Evolutionary conservation across 2,329 filamentous ascomycete genomes (phyloP).

Genomic region (Beauveria varroae): DNA sequence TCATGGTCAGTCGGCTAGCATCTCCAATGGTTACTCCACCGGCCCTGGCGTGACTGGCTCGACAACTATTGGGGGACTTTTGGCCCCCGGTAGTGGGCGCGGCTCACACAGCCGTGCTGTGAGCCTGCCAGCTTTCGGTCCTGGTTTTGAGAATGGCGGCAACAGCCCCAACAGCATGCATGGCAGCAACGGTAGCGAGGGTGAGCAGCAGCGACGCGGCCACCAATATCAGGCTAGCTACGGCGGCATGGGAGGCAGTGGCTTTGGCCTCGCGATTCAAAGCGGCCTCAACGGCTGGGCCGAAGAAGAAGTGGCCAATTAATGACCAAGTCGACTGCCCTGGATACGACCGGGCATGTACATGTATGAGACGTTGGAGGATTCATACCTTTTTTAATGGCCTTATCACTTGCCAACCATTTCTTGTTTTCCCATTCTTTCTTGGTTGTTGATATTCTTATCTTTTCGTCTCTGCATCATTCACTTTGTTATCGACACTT

Average conservation of each 20-base stretch:
- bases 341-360: conserved; percentile 9
- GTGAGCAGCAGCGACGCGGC: conserved; percentile 44
- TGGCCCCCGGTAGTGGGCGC: conserved; percentile 60
- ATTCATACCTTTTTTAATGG: conserved; percentile 16
- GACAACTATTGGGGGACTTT: conserved; percentile 67
- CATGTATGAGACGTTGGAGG: neutral
- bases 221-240: conserved; percentile 61
- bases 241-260: conserved; percentile 46
- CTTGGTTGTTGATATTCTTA: conserved; percentile 6
- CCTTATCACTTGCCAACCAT: conserved; percentile 12
- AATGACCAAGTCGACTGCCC: conserved; percentile 17
- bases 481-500: conserved; percentile 9
- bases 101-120: conserved; percentile 72
- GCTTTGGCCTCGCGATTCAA: conserved; percentile 56
- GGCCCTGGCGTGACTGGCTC: conserved; percentile 47
- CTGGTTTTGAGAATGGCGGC: conserved; percentile 54
- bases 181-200: conserved; percentile 38
- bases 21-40: conserved; percentile 54
- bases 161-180: conserved; percentile 42
- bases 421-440: conserved; percentile 13
- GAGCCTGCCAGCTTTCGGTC: conserved; percentile 68
- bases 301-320: conserved; percentile 59
- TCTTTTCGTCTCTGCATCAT: neutral
- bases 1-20: conserved; percentile 60
- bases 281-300: conserved; percentile 60